Percentiles rank a stretch among this genome's conserved stretches.
Conservation (phyloP, 1,284 basidiomycete species). For the Apiotrichum montevideense region DNA sequence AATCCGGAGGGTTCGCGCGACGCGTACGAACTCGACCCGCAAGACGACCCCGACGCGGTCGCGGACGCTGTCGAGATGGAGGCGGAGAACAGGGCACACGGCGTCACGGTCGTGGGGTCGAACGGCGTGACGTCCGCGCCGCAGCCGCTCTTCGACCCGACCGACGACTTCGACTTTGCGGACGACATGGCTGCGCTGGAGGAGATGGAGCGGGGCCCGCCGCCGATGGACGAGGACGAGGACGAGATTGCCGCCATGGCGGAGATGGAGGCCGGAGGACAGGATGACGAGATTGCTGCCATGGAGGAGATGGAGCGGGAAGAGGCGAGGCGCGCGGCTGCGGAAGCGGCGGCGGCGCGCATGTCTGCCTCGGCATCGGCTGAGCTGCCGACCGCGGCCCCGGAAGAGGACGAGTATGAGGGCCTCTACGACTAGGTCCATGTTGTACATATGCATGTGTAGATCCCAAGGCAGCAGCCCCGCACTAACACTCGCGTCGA, state of each 20-base stretch:
- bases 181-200: constrained; percentile 59
- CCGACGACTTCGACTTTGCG: constrained; percentile 16
- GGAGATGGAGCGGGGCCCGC: constrained; percentile 52
- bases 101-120: background rate
- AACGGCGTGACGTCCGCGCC: background rate
- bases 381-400: too few relatives aligned
- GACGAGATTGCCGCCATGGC: constrained; percentile 6
- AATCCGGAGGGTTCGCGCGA: background rate
- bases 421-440: constrained; percentile 21
- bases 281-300: background rate
- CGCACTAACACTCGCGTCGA: too few relatives aligned
- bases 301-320: constrained; percentile 9
- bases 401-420: constrained; percentile 16
- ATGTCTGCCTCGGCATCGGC: too few relatives aligned
- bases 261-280: constrained; percentile 19
- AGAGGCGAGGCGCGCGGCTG: too few relatives aligned
- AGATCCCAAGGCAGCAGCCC: too few relatives aligned
- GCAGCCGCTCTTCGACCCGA: constrained; percentile 34
- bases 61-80: constrained; percentile 6
- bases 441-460: background rate
- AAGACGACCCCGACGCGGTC: constrained; percentile 2
- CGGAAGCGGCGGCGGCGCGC: too few relatives aligned
- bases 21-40: background rate
- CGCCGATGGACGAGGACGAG: background rate
- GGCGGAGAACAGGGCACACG: background rate